Evolutionary conservation across 2,329 filamentous ascomycete species (phyloP).

Genomic region (Aspergillus alliaceus): DNA sequence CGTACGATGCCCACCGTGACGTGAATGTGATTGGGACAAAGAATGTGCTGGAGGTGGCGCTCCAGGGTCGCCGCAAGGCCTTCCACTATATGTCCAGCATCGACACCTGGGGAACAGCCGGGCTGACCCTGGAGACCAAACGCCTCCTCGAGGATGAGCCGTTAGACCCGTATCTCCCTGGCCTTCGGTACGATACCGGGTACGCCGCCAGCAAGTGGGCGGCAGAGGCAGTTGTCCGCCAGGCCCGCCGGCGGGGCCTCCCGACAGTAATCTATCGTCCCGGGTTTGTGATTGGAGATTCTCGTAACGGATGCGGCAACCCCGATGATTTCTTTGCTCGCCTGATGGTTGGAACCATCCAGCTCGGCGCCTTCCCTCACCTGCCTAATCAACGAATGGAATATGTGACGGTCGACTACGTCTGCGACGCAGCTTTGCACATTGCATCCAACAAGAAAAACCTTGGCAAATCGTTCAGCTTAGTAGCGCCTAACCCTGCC

Average conservation of each 20-base stretch:
- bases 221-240: not conserved
- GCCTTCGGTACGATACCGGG: not conserved
- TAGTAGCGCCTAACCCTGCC: not conserved
- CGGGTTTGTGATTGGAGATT: conserved; percentile 1
- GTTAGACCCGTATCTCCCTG: not conserved
- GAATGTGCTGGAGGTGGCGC: not conserved
- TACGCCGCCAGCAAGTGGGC: not conserved
- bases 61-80: not conserved
- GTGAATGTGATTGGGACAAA: not conserved
- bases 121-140: not conserved
- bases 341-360: not conserved
- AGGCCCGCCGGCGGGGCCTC: not conserved
- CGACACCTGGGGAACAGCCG: not conserved
- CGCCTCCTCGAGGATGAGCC: not conserved
- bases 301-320: not conserved
- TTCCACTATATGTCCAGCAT: conserved; percentile 1
- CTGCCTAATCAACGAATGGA: not conserved
- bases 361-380: not conserved
- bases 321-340: not conserved
- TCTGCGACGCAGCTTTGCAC: not conserved
- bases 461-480: not conserved
- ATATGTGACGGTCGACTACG: not conserved
- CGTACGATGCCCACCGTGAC: not conserved
- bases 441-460: not conserved
- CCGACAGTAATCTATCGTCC: not conserved